Base-by-base conservation (phyloP, 139 green algal genomes). In the Asterochloris sp. region DNA sequence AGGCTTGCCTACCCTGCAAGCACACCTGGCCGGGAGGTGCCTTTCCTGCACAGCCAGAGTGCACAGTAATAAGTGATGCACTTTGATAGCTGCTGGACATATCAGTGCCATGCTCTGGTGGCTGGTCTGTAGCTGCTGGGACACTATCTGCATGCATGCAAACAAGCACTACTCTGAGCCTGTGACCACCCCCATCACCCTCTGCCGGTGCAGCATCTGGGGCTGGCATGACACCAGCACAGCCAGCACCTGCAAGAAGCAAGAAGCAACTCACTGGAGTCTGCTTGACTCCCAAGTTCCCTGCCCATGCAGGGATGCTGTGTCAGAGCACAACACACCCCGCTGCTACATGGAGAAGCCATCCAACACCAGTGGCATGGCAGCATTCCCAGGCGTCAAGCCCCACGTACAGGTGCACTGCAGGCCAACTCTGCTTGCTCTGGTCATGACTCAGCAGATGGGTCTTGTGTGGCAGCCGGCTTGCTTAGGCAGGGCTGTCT, bases 291-390 rank as follows among this genome's bases (percentile, higher is more conserved):
- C 23, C 0, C 13, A 79, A 14, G 15, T 27, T 54, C 38, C 38
- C 38, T 54, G 38, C 38, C 38, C 38, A 54, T 82, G 85, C 83
- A 93, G 87, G 83, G 90, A 94, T 60, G 90, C 90, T 1, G 76
- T 94, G 24, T 83, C 79, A 19, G 78, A 73, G 78, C 90, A 94
- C 84, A 90, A 81, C 62, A 91, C 88, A 27, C 74, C 85, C 29
- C 78, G 90, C 23, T 94, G 90, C 83, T 79, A 63, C 29, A 62
- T 94, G 10, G 78, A 54, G 38, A 54, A 54, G 38, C 38, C 38
- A 54, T 54, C 28, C 0, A 68, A 66, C 6, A 26, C 27, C 12
- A 61, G 63, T 0, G 76, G 78, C 23, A 74, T 87, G 61, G 24
- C 38, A 26, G 83, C 87, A 60, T 87, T 88, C 54, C 86, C 80